Base-by-base conservation (phyloP, 2,329 filamentous ascomycete species). In the Penicillium sp. region DNA sequence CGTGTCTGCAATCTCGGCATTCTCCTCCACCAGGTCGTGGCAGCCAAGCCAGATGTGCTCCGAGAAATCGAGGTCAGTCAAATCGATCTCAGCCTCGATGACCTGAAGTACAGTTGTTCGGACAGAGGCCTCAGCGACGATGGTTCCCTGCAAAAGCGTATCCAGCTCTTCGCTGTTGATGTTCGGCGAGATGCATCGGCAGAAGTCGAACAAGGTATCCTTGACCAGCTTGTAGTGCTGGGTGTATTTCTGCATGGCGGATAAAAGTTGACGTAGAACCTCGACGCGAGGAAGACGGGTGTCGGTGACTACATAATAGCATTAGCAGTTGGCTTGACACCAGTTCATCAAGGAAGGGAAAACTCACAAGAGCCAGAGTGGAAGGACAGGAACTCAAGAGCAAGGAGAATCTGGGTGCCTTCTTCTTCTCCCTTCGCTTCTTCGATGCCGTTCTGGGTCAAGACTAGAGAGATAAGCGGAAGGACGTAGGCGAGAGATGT, bases 201-300 rank as follows among this genome's bases (percentile, higher is more conserved):
- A 91, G 63, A 96, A 83, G 72, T 97, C 91, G 53, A 89, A 83
- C 62, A 99, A 85, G 68, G 91, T 96, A 75, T 99, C 94, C 73
- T 93, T 96, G 76, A 97, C 86, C 57, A 93, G 81, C 76, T 96
- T 96, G 79, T 97, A 97, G 75, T 99, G 94, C 70, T 96, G 92
- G 44, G 87, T 89, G 73, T 96, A 96, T 59, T 79, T 84, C 71
- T 96, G 90, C 90, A 99, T 96, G 1, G 92, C 89, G 44, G 81
- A 81, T 56, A 96, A 87, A 38, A 99, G 80, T 4, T 84, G 81
- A 2, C 84, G 79, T 4, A 97, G 75, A 38, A 96, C 81, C 58
- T 92, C 85, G 51, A 84, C 82, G 9, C 94, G 87, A 31, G 93
- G 92, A 27, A 97, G 83, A 33, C 87, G 84, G 51, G 84, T 81